These are phyloP conservation scores for Apiospora sp. DNA, from an alignment of 2,329 filamentous ascomycete genomes.

Conservation along the genomic window DNA sequence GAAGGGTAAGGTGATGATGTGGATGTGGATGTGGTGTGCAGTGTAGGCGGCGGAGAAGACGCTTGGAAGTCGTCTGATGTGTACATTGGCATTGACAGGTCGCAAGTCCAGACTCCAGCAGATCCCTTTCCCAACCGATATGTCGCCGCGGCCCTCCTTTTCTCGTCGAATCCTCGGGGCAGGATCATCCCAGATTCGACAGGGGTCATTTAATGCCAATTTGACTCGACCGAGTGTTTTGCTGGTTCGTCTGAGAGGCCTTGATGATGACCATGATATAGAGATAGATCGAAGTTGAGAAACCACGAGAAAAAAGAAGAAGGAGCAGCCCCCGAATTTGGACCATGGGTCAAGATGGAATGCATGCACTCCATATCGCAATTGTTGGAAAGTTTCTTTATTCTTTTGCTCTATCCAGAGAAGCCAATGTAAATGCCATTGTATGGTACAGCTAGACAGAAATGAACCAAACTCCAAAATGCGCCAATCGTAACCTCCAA, in stretches of 20 bases:
- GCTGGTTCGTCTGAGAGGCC: no score
- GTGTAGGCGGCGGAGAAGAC: not conserved
- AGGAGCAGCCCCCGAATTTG: not conserved
- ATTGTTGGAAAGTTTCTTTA: not conserved
- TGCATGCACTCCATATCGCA: not conserved
- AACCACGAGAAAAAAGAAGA: no score
- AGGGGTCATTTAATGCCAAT: not conserved
- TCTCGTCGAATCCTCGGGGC: not conserved
- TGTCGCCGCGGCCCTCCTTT: not conserved
- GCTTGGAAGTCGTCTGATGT: not conserved
- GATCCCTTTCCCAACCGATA: not conserved
- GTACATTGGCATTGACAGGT: not conserved
- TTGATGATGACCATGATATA: no score
- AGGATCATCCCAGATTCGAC: not conserved
- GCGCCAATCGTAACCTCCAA: conserved; percentile 1
- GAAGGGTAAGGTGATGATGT: not conserved
- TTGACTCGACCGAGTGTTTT: not conserved
- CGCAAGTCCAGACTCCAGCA: not conserved
- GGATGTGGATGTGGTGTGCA: not conserved
- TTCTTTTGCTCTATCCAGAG: not conserved
- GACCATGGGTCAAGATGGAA: not conserved
- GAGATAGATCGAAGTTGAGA: no score
- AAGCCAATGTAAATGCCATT: not conserved
- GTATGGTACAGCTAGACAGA: not conserved
- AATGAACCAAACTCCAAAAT: not conserved